These are phyloP conservation scores for Kazachstania bromeliacearum DNA, from an alignment of 805 yeast species.

Conservation along the genomic window DNA sequence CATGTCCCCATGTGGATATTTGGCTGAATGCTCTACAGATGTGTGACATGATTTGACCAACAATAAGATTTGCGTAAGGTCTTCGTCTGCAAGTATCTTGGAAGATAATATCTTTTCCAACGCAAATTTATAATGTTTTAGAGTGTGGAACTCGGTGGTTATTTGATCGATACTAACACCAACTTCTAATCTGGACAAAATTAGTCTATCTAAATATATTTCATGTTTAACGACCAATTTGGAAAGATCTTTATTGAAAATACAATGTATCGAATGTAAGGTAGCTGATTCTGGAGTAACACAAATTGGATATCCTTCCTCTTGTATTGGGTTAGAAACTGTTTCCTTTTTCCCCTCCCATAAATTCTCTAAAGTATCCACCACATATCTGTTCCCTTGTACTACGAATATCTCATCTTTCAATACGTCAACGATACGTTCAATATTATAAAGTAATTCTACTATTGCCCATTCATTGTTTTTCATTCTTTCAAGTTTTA, in stretches of 20 bases:
- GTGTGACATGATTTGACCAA: conserved; percentile 18
- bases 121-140: conserved; percentile 27
- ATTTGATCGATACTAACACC: conserved; percentile 13
- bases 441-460: conserved; percentile 17
- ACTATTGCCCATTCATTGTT: conserved; percentile 13
- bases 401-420: conserved; percentile 19
- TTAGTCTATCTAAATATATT: conserved; percentile 25
- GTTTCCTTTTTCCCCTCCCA: conserved; percentile 15
- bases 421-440: conserved; percentile 22
- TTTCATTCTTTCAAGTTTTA: conserved; percentile 10
- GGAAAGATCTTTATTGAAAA: conserved; percentile 12
- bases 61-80: conserved; percentile 16
- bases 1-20: conserved; percentile 12
- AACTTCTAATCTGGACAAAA: conserved; percentile 11
- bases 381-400: conserved; percentile 10
- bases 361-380: conserved; percentile 16
- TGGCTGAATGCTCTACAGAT: conserved; percentile 4
- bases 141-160: conserved; percentile 14
- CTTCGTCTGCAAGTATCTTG: conserved; percentile 17
- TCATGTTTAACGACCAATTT: conserved; percentile 19
- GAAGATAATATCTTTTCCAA: conserved; percentile 27
- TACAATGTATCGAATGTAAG: conserved; percentile 21
- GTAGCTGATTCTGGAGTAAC: conserved; percentile 24
- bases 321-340: conserved; percentile 16
- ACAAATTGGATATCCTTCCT: conserved; percentile 23